A percentile compares a stretch with the other conserved stretches of the same genome.
Conservation (phyloP, 495 filamentous ascomycete genomes). For the Articulospora tetracladia region DNA sequence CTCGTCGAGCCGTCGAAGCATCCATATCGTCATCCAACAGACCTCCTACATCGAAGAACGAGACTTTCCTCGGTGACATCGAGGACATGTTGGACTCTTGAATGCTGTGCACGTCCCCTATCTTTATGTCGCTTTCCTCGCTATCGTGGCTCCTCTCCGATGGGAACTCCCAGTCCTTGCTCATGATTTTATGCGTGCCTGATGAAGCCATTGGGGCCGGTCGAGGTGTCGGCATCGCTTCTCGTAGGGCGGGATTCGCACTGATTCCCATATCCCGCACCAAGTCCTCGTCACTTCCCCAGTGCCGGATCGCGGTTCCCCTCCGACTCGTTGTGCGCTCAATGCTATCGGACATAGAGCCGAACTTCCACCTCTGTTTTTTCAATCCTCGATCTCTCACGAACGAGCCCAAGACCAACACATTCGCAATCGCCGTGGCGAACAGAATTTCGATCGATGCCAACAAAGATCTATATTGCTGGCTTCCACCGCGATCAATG, state of each 20-base stretch:
- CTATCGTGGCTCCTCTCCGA: conserved; percentile 8
- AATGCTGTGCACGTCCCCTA: conserved; percentile 2
- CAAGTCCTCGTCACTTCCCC: conserved; percentile 82
- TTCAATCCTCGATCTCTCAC: conserved; percentile 75
- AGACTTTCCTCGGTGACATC: conserved; percentile 44
- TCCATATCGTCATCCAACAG: conserved; percentile 41
- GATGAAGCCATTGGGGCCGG: conserved; percentile 37
- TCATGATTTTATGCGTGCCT: conserved; percentile 12
- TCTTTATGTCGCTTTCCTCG: conserved; percentile 23
- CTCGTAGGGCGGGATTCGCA: conserved; percentile 54
- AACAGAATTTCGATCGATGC: conserved; percentile 77
- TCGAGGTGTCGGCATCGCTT: conserved; percentile 25
- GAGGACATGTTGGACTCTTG: conserved; percentile 19
- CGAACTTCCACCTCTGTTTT: conserved; percentile 68
- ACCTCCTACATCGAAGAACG: conserved; percentile 71
- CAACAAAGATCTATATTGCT: conserved; percentile 71
- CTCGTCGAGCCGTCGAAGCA: conserved; percentile 1
- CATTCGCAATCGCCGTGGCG: conserved; percentile 72
- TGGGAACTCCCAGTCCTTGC: conserved; percentile 21
- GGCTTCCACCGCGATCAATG: conserved; percentile 55
- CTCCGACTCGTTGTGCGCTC: conserved; percentile 42
- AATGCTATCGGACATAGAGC: conserved; percentile 47
- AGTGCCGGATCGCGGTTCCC: conserved; percentile 53
- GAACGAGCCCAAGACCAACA: conserved; percentile 76
- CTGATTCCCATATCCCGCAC: conserved; percentile 68